Conservation (phyloP, 768 basidiomycete genomes). For the Leccinum pellstonianum region DNA sequence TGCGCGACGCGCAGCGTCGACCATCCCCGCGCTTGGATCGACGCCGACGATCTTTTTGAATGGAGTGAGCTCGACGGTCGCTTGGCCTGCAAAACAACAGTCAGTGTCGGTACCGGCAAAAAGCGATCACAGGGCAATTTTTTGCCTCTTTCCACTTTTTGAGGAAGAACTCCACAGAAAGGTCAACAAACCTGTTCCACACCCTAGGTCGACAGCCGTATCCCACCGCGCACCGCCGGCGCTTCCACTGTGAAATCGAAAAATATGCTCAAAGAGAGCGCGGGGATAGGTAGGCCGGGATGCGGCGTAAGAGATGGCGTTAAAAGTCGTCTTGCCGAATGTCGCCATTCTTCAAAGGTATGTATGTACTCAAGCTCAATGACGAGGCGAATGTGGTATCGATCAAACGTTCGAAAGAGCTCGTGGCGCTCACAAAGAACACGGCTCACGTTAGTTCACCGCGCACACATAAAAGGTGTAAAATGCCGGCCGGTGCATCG, state of each 20-base stretch:
- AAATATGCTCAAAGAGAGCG: slow-evolving; percentile 60
- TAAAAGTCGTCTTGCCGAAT: slow-evolving; percentile 70
- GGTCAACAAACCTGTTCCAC: slow-evolving; percentile 67
- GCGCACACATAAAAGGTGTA: not conserved
- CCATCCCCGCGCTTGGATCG: slow-evolving; percentile 75
- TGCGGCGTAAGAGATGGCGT: slow-evolving; percentile 63
- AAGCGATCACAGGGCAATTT: not conserved
- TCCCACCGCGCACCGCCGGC: slow-evolving; percentile 40
- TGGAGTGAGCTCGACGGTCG: slow-evolving; percentile 53
- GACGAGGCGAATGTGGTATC: not conserved
- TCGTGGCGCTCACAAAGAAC: not conserved
- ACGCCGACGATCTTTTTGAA: slow-evolving; percentile 67
- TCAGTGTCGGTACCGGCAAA: not conserved
- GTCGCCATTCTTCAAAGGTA: slow-evolving; percentile 55
- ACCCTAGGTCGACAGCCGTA: slow-evolving; percentile 72
- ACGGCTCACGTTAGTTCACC: not conserved
- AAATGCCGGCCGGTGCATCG: not conserved
- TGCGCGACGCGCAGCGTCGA: slow-evolving; percentile 47
- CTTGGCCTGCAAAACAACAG: slow-evolving; percentile 53
- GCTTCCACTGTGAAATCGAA: slow-evolving; percentile 49
- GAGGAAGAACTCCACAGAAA: not conserved
- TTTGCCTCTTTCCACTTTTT: not conserved
- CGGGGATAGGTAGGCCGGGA: slow-evolving; percentile 73
- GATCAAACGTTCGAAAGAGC: not conserved
- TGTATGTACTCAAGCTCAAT: not conserved